Conservation (phyloP, 2,329 filamentous ascomycete genomes). For the Penicillium occitanis region DNA sequence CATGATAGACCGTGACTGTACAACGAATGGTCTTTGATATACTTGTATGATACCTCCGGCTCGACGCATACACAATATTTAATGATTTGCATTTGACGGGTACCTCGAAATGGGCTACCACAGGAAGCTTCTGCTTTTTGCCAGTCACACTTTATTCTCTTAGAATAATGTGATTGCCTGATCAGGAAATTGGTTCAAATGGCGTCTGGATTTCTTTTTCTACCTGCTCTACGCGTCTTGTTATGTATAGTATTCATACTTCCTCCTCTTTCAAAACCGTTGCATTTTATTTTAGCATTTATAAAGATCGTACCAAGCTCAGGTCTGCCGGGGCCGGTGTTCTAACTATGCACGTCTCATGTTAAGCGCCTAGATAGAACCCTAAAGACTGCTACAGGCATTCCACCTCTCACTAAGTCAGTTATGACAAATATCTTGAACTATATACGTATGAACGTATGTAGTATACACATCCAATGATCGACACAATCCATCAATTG, state of each 20-base stretch:
- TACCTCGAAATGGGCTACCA: neutral
- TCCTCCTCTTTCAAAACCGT: neutral
- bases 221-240: neutral
- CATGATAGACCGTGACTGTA: neutral
- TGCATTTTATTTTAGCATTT: neutral
- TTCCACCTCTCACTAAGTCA: neutral
- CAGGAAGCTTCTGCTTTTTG: neutral
- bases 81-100: constrained; percentile 1
- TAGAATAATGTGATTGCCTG: neutral
- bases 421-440: neutral
- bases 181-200: neutral
- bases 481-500: neutral
- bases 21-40: neutral
- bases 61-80: neutral
- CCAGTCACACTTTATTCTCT: neutral
- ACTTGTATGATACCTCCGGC: neutral
- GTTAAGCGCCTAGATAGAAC: neutral
- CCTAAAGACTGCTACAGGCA: neutral
- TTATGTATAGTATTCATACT: neutral
- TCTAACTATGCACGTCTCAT: neutral
- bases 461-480: constrained; percentile 10
- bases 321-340: neutral
- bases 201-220: neutral
- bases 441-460: neutral
- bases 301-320: neutral